A percentile compares a stretch with the other conserved stretches of the same genome.
Conservation (phyloP, 352 stramenopile genomes). For the Phytophthora citrophthora region DNA sequence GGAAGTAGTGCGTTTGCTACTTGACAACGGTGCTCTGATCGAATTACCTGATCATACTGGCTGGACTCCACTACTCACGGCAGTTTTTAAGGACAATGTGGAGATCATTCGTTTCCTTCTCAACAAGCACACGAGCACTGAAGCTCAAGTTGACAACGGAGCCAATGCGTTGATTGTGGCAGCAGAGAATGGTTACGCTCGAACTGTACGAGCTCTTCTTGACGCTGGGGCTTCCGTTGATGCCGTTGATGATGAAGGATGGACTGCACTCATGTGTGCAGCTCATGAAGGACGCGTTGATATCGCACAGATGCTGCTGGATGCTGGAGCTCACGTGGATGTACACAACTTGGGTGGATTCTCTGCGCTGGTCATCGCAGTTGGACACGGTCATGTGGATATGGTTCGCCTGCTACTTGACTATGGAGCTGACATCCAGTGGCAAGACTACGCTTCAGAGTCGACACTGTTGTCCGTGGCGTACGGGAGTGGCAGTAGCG, state of each 20-base stretch:
- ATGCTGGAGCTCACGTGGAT: constrained; percentile 12
- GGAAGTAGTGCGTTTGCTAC: constrained; percentile 15
- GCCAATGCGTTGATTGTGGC: constrained; percentile 22
- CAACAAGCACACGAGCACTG: constrained; percentile 8
- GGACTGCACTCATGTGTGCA: constrained; percentile 34
- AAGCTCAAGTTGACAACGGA: constrained; percentile 11
- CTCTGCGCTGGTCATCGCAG: constrained; percentile 28
- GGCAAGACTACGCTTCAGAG: constrained; percentile 26
- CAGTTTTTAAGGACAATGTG: constrained; percentile 20
- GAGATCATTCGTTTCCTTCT: constrained; percentile 23
- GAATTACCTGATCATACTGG: constrained; percentile 23
- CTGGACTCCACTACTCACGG: constrained; percentile 29
- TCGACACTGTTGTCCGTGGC: constrained; percentile 27
- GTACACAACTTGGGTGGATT: constrained; percentile 19
- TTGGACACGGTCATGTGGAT: constrained; percentile 17
- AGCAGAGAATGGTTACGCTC: constrained; percentile 18
- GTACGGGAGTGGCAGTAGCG: constrained; percentile 19
- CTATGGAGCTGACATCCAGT: constrained; percentile 23
- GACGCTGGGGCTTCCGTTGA: constrained; percentile 17
- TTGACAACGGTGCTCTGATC: constrained; percentile 10
- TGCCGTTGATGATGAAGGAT: constrained; percentile 25
- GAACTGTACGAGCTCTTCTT: constrained; percentile 21
- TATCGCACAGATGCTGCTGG: constrained; percentile 23
- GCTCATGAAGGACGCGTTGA: constrained; percentile 29
- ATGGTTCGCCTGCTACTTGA: constrained; percentile 26